These are phyloP conservation scores for Cavenderia fasciculata DNA, from an alignment of 78 protist species.

Conservation along the genomic window DNA sequence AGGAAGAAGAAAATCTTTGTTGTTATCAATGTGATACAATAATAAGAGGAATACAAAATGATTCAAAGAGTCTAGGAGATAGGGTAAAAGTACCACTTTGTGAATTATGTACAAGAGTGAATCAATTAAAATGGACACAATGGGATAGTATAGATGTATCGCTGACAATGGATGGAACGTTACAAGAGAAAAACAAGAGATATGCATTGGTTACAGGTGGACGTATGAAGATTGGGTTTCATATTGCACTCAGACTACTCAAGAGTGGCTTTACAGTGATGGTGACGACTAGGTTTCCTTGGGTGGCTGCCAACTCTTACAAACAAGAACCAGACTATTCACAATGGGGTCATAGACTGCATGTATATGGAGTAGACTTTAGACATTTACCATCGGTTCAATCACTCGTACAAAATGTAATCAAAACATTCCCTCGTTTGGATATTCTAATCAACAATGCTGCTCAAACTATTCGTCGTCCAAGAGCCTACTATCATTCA, in stretches of 20 bases:
- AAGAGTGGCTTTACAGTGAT: slow-evolving; percentile 69
- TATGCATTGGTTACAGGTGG: slow-evolving; percentile 88
- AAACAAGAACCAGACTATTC: slow-evolving; percentile 13
- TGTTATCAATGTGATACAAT: too few relatives aligned
- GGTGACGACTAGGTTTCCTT: slow-evolving; percentile 85
- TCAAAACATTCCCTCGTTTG: slow-evolving; percentile 9
- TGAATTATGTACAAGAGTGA: neutral
- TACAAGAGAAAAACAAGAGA: neutral
- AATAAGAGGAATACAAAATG: too few relatives aligned
- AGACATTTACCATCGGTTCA: slow-evolving; percentile 67
- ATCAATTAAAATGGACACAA: neutral
- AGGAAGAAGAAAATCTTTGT: too few relatives aligned
- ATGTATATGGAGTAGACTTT: slow-evolving; percentile 76
- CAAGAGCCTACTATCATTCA: slow-evolving; percentile 46
- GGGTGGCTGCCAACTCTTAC: neutral
- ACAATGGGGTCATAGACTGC: slow-evolving; percentile 8
- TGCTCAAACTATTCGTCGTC: slow-evolving; percentile 83
- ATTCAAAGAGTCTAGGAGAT: too few relatives aligned
- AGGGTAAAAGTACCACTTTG: too few relatives aligned
- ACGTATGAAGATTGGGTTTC: slow-evolving; percentile 82
- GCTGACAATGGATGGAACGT: neutral
- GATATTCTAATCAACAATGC: slow-evolving; percentile 90
- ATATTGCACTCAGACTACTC: slow-evolving; percentile 18
- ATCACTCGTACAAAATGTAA: slow-evolving; percentile 25
- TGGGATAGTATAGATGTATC: too few relatives aligned